Base-by-base conservation (phyloP, 495 filamentous ascomycete species). In the Saxispiralis lemnorum region DNA sequence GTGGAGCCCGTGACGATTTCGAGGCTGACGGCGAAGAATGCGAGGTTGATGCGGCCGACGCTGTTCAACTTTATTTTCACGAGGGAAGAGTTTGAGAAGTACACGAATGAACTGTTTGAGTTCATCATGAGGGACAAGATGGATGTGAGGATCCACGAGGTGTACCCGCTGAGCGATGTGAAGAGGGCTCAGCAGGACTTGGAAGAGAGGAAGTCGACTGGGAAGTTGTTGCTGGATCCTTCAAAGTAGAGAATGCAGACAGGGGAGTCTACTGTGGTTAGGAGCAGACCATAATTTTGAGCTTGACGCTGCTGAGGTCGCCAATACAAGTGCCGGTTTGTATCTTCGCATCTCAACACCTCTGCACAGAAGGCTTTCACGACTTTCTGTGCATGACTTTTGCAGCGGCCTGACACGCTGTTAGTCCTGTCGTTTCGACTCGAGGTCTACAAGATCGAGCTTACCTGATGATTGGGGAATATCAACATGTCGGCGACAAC, bases 401-500 rank as follows among this genome's bases (percentile, higher is more conserved):
- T 38, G 70, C 69, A 44, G 66, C 61, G 32, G 64, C 67, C 66
- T 69, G 31, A 13, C 10, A 24, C 12, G 19, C 18, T 17, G 38
- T 46, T 35, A 32, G 15, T 33, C 15, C n/a, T n/a, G n/a, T n/a
- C n/a, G n/a, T n/a, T n/a, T n/a, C n/a, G n/a, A n/a, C n/a, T n/a
- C n/a, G n/a, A n/a, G n/a, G n/a, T n/a, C n/a, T n/a, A 46, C 21
- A 44, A 40, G 39, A 41, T 18, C 1, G 17, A 34, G 11, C 61
- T 58, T 66, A 83, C 85, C 69, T 94, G 86, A 56, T 97, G 89
- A 54, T 75, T 92, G 15, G 89, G 89, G 64, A 76, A 97, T 41
- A 97, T 66, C 34, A 97, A 59, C 28, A 86, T 83, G 60, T 97
- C 89, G 5, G 89, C 89, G 51, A 97, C 61, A 7, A 97, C 86